Evolutionary conservation across 2,329 filamentous ascomycete genomes (phyloP).

Genomic region (Tolypocladium ovalisporum): DNA sequence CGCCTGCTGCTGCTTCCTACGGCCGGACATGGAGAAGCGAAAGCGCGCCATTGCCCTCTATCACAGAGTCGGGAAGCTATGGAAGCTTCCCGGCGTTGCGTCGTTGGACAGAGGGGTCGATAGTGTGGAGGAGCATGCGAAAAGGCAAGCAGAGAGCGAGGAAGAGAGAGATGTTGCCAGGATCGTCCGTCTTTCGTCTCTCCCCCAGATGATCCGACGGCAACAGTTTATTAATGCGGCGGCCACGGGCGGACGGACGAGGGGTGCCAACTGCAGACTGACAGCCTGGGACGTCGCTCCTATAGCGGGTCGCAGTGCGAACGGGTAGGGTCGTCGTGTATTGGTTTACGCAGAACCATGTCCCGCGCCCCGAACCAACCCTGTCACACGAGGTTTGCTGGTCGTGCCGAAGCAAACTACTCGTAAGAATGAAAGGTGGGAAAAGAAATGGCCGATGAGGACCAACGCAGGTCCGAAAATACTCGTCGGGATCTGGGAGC

Average conservation of each 20-base stretch:
- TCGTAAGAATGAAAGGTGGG: background rate
- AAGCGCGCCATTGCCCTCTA: slow-evolving; percentile 30
- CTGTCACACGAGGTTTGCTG: background rate
- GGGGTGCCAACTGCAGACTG: background rate
- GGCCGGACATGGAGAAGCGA: slow-evolving; percentile 35
- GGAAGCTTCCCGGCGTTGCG: slow-evolving; percentile 2
- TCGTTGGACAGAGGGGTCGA: background rate
- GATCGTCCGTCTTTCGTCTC: slow-evolving; percentile 1
- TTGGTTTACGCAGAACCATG: background rate
- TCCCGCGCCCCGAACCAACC: background rate
- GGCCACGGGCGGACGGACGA: background rate
- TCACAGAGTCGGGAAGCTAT: slow-evolving; percentile 1
- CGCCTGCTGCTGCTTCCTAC: slow-evolving; percentile 26
- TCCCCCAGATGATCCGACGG: background rate
- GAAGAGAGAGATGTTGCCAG: background rate
- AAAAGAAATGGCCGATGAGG: slow-evolving; percentile 1
- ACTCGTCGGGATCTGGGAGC: background rate
- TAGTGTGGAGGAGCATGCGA: background rate
- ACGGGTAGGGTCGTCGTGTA: background rate
- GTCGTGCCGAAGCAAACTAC: background rate
- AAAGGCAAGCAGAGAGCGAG: background rate
- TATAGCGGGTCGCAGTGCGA: slow-evolving; percentile 2
- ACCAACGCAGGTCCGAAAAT: slow-evolving; percentile 1
- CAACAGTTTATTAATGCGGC: background rate
- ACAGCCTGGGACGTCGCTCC: background rate